Base-by-base conservation (phyloP, 1,139 yeast genomes). In the Hemisphaericaspora xylanilytica region DNA sequence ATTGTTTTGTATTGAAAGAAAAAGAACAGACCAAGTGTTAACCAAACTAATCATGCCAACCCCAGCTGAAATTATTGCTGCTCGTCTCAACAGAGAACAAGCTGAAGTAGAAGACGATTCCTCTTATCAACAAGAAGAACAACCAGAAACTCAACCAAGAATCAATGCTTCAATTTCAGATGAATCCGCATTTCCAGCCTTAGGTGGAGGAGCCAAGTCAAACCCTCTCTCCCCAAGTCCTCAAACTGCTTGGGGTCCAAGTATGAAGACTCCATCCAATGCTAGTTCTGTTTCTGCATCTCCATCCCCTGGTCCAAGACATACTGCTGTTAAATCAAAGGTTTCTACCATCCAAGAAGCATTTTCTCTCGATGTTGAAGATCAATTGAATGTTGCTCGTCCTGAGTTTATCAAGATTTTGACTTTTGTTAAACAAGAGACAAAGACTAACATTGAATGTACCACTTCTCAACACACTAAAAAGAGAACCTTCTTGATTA, bases 401-500 rank as follows among this genome's bases (percentile, higher is more conserved):
- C 72, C 79, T 17, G 92, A 85, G 52, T 76, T 83, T 46, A 62
- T 80, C 55, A 78, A 80, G 56, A 75, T 84, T 46, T 69, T 88
- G 48, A 70, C 79, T 36, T 65, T 75, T 36, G 78, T 86, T 52
- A 82, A 82, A 59, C 67, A 79, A 45, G 69, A 69, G 31, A 76
- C 85, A 44, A 67, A 73, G 38, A 87, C 90, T 39, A 76, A 79
- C 45, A 79, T 90, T 47, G 96, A 90, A 59, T 85, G 95, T 44
- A 87, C 96, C 39, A 73, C 89, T 41, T 85, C 95, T 39, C 75
- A 77, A 49, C 78, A 78, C 49, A 81, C 85, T 41, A 87, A 85
- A 55, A 81, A 80, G 56, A 82, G 96, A 65, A 87, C 95, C 22
- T 88, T 90, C 55, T 75, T 92, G 59, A 78, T 92, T 51, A 78